These are phyloP conservation scores for Boletus speciosus DNA, from an alignment of 768 basidiomycete genomes.

Conservation along the genomic window DNA sequence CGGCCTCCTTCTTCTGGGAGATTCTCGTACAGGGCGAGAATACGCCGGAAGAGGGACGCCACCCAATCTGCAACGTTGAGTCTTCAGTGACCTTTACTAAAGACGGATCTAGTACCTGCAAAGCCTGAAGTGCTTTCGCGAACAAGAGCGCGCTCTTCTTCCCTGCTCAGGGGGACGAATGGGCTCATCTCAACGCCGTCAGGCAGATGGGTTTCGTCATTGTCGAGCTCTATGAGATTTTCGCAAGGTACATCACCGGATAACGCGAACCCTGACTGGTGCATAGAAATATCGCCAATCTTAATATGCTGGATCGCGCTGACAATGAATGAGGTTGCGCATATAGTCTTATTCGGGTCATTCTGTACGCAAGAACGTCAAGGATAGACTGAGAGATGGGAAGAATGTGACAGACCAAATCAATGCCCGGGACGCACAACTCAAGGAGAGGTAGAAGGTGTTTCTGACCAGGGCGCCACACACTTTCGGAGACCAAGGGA, in stretches of 20 bases:
- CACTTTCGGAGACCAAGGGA: constrained; percentile 68
- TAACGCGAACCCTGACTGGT: constrained; percentile 53
- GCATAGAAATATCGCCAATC: constrained; percentile 70
- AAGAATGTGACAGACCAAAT: constrained; percentile 52
- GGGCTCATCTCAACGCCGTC: constrained; percentile 42
- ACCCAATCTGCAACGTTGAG: constrained; percentile 63
- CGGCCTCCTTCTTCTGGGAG: constrained; percentile 93
- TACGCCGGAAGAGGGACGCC: constrained; percentile 68
- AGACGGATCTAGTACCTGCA: constrained; percentile 48
- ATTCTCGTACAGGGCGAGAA: constrained; percentile 84
- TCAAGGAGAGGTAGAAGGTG: constrained; percentile 86
- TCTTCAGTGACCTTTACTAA: neutral
- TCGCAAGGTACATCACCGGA: constrained; percentile 52
- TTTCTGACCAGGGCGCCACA: constrained; percentile 86
- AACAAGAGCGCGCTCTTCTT: constrained; percentile 69
- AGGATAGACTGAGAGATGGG: neutral
- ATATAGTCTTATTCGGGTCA: constrained; percentile 76
- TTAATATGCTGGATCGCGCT: constrained; percentile 72
- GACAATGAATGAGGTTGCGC: constrained; percentile 75
- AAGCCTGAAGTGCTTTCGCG: constrained; percentile 77
- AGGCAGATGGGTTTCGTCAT: constrained; percentile 45
- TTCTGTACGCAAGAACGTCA: constrained; percentile 44
- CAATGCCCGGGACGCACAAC: constrained; percentile 87
- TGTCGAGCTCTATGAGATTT: constrained; percentile 52
- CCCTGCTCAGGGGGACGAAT: constrained; percentile 42